A percentile compares a stretch with the other conserved stretches of the same genome.
phyloP scores from a whole-genome alignment of 495 filamentous ascomycete species.

The Geopyxis carbonaria region DNA sequence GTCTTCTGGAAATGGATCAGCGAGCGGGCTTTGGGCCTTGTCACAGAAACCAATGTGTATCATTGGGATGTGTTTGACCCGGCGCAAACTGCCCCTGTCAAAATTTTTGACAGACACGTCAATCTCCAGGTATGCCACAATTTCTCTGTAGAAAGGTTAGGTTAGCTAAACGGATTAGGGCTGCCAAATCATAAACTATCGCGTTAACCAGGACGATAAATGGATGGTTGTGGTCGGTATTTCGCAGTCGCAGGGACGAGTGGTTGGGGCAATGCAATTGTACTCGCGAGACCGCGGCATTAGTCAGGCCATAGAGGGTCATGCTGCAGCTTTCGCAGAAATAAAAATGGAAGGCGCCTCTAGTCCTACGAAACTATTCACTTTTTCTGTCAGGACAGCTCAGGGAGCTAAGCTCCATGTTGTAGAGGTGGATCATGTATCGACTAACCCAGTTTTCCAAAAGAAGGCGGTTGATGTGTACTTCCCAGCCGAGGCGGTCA shows the following conservation, averaged over 20 bases:
- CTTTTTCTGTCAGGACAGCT: slow-evolving; percentile 78
- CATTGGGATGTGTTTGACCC: slow-evolving; percentile 93
- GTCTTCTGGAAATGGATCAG: slow-evolving; percentile 99
- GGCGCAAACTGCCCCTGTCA: slow-evolving; percentile 57
- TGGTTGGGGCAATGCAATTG: slow-evolving; percentile 89
- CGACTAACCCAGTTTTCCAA: slow-evolving; percentile 65
- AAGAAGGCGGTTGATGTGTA: slow-evolving; percentile 97
- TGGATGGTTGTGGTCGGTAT: slow-evolving; percentile 99
- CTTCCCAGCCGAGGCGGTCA: slow-evolving; percentile 85
- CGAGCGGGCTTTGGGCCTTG: slow-evolving; percentile 65
- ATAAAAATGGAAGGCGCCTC: slow-evolving; percentile 75
- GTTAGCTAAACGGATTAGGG: slow-evolving; percentile 15
- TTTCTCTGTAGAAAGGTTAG: not conserved
- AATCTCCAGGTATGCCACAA: slow-evolving; percentile 56
- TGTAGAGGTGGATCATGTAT: slow-evolving; percentile 88
- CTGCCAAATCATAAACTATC: slow-evolving; percentile 98
- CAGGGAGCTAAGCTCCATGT: slow-evolving; percentile 92
- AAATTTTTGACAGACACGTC: slow-evolving; percentile 79
- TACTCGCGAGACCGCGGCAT: slow-evolving; percentile 91
- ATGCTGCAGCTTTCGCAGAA: slow-evolving; percentile 87
- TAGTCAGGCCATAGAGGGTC: slow-evolving; percentile 94
- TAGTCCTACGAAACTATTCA: slow-evolving; percentile 84
- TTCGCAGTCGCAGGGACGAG: slow-evolving; percentile 75
- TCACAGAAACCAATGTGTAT: slow-evolving; percentile 78
- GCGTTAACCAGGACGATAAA: slow-evolving; percentile 83